Conservation (phyloP, 495 filamentous ascomycete species). For the Aspergillus indologenus region DNA sequence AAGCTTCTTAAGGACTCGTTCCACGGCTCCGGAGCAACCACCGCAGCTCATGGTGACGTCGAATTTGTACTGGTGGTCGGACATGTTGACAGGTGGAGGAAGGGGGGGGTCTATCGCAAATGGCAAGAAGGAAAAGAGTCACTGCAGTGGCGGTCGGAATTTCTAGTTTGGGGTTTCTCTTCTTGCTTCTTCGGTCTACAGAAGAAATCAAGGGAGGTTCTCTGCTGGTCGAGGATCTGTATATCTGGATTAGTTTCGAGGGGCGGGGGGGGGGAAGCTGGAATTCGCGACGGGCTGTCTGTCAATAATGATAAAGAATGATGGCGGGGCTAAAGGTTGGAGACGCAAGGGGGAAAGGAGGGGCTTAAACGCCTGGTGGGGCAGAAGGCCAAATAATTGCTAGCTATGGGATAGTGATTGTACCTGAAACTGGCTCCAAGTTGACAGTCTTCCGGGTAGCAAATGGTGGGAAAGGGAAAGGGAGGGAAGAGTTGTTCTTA, state of each 20-base stretch:
- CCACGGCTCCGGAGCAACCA: slow-evolving; percentile 70
- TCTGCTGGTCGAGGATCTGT: too few relatives aligned
- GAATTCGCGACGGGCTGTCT: not conserved
- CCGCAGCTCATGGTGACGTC: slow-evolving; percentile 66
- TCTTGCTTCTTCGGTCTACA: too few relatives aligned
- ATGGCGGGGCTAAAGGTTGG: not conserved
- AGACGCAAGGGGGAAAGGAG: not conserved
- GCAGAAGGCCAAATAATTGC: not conserved
- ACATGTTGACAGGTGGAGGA: slow-evolving; percentile 35
- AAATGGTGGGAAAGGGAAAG: not conserved
- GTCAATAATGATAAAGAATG: not conserved
- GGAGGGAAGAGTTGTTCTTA: too few relatives aligned
- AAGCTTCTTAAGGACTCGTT: slow-evolving; percentile 91
- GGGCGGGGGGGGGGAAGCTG: too few relatives aligned
- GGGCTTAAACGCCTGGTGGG: not conserved
- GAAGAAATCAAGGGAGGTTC: too few relatives aligned
- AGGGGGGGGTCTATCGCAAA: too few relatives aligned
- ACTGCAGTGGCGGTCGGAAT: slow-evolving; percentile 5
- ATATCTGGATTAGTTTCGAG: too few relatives aligned
- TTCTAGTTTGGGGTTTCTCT: too few relatives aligned
- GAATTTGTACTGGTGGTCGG: slow-evolving; percentile 68
- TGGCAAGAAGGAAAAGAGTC: not conserved
- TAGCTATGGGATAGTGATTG: not conserved
- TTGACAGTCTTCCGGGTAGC: too few relatives aligned
- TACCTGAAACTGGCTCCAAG: not conserved